Evolutionary conservation across 345 rosid genomes (phyloP).

Genomic region (Garcia nutans): DNA sequence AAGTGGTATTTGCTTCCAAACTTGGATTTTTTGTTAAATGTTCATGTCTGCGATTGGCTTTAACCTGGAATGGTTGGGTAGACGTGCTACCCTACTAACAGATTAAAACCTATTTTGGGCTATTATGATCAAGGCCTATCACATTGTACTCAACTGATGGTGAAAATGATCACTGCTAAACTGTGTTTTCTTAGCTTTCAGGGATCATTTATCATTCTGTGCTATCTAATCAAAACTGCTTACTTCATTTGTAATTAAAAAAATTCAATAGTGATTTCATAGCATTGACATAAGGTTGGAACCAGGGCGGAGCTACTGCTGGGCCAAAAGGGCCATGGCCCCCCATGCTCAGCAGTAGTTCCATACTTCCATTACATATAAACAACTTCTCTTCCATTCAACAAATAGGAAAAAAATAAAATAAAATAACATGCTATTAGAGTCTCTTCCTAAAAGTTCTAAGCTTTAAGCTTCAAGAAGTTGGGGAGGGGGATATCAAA

Average conservation of each 20-base stretch:
- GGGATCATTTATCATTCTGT: not conserved
- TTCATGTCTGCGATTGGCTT: not conserved
- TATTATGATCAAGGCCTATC: not conserved
- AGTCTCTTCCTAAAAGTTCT: not conserved
- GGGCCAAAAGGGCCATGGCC: too few relatives aligned
- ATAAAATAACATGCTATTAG: too few relatives aligned
- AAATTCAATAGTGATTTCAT: not conserved
- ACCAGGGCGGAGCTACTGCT: too few relatives aligned
- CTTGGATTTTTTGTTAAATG: not conserved
- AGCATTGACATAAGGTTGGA: not conserved
- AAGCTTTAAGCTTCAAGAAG: not conserved
- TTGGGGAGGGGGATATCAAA: not conserved
- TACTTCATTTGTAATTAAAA: not conserved
- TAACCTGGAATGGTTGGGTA: not conserved
- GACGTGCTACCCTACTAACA: not conserved
- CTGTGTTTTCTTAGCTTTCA: not conserved
- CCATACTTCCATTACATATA: too few relatives aligned
- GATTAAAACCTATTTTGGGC: not conserved
- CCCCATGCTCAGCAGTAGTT: too few relatives aligned
- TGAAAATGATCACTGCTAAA: not conserved
- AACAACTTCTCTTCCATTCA: too few relatives aligned
- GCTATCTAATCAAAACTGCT: not conserved
- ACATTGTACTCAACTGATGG: not conserved
- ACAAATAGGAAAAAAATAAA: too few relatives aligned
- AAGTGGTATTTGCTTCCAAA: slow-evolving; percentile 36